A percentile compares a stretch with the other conserved stretches of the same genome.
Conservation (phyloP, 495 filamentous ascomycete genomes). For the Bacidia gigantensis region DNA sequence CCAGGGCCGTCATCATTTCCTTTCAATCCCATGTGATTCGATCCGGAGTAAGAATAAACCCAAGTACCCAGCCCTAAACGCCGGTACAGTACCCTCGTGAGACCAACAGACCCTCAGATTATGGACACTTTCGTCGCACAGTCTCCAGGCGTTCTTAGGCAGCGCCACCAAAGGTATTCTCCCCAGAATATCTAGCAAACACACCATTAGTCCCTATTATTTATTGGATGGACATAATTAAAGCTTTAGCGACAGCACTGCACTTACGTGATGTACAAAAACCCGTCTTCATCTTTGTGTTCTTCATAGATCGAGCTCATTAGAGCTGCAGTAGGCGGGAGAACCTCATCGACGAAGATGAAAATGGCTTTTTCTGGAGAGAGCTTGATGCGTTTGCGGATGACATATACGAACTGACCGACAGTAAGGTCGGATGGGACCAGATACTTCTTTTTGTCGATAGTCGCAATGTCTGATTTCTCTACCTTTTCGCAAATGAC, state of each 20-base stretch:
- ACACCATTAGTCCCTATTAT: slow-evolving; percentile 18
- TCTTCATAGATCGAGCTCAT: slow-evolving; percentile 99
- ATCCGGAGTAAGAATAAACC: too few relatives aligned
- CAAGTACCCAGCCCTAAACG: too few relatives aligned
- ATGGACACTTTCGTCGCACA: not conserved
- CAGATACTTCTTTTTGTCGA: slow-evolving; percentile 99
- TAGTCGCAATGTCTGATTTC: slow-evolving; percentile 97
- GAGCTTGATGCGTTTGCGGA: slow-evolving; percentile 99
- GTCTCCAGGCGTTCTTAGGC: not conserved
- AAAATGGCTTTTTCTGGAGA: slow-evolving; percentile 99
- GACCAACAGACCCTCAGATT: not conserved
- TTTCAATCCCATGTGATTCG: too few relatives aligned
- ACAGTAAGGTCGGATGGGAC: slow-evolving; percentile 96
- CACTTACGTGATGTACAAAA: slow-evolving; percentile 44
- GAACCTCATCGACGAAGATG: slow-evolving; percentile 99
- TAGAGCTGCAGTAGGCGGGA: slow-evolving; percentile 89
- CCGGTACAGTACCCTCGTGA: too few relatives aligned
- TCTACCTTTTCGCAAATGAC: slow-evolving; percentile 99
- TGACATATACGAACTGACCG: slow-evolving; percentile 99
- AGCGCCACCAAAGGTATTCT: slow-evolving; percentile 82
- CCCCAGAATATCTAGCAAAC: slow-evolving; percentile 79
- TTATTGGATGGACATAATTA: not conserved
- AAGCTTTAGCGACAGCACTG: slow-evolving; percentile 6
- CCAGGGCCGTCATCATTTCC: too few relatives aligned
- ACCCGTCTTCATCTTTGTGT: slow-evolving; percentile 63